phyloP scores from a whole-genome alignment of 164 flowering plant species.

The Platanus orientalis region DNA sequence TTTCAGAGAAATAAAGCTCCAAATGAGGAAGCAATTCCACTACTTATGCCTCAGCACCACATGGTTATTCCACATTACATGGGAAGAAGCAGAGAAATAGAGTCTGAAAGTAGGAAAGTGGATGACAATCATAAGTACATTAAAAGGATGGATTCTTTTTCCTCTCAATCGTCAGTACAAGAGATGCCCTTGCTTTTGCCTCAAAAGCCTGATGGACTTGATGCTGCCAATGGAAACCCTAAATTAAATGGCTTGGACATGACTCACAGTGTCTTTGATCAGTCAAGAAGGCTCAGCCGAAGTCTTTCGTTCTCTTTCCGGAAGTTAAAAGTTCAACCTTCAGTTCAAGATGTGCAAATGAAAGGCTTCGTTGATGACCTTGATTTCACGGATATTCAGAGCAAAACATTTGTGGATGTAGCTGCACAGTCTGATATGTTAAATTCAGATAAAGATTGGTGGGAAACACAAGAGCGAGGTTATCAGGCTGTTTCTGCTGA shows the following conservation, averaged over 20 bases:
- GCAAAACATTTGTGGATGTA: constrained; percentile 30
- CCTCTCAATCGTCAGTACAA: constrained; percentile 61
- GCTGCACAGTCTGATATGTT: constrained; percentile 22
- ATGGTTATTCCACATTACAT: constrained; percentile 98
- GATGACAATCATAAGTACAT: constrained; percentile 30
- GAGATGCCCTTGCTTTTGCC: constrained; percentile 94
- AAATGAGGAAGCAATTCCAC: constrained; percentile 86
- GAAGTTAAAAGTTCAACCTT: constrained; percentile 50
- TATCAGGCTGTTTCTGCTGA: constrained; percentile 50
- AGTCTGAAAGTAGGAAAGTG: constrained; percentile 29
- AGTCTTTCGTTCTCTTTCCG: constrained; percentile 50
- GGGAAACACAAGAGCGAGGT: constrained; percentile 88
- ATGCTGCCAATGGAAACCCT: constrained; percentile 31
- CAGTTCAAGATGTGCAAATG: constrained; percentile 46
- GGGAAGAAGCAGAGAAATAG: constrained; percentile 54
- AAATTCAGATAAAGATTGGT: constrained; percentile 68
- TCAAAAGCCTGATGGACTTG: constrained; percentile 61
- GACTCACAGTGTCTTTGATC: constrained; percentile 26
- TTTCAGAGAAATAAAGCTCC: constrained; percentile 96
- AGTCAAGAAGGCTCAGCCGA: constrained; percentile 33
- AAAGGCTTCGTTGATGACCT: constrained; percentile 71
- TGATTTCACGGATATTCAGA: constrained; percentile 25
- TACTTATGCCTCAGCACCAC: constrained; percentile 97
- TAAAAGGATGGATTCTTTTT: constrained; percentile 57
- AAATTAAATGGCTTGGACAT: constrained; percentile 37